Conservation (phyloP, 345 rosid genomes). For the Hevea brasiliensis region DNA sequence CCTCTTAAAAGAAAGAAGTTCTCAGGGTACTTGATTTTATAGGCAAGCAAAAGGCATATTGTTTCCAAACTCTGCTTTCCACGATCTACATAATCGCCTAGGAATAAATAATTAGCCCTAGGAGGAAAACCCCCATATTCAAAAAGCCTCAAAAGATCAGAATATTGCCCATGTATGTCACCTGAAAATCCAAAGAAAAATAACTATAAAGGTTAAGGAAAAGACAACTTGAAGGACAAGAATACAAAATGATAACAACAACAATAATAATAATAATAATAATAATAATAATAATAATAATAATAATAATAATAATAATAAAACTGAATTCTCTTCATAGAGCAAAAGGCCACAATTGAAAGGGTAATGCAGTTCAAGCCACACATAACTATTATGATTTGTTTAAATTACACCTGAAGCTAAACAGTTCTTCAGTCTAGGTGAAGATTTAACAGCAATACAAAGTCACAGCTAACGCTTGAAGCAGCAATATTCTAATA, state of each 20-base stretch:
- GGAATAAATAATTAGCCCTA: slow-evolving; percentile 71
- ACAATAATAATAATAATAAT: background rate
- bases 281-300: background rate
- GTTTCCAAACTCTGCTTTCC: slow-evolving; percentile 97
- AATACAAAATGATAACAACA: background rate
- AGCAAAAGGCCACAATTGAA: background rate
- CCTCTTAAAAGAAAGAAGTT: slow-evolving; percentile 83
- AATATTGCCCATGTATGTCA: slow-evolving; percentile 88
- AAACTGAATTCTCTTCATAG: background rate
- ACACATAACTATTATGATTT: background rate
- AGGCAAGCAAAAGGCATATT: slow-evolving; percentile 84
- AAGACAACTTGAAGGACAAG: background rate
- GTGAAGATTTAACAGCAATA: background rate
- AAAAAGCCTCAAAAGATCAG: slow-evolving; percentile 84
- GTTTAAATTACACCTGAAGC: background rate
- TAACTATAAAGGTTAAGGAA: slow-evolving; percentile 6
- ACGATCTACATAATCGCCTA: slow-evolving; percentile 95
- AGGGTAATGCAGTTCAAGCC: background rate
- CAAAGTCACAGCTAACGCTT: background rate
- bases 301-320: background rate
- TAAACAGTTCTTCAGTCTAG: background rate
- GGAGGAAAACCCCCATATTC: slow-evolving; percentile 95
- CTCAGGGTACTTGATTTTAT: slow-evolving; percentile 86
- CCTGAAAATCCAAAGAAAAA: slow-evolving; percentile 44
- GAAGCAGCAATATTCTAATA: background rate